Evolutionary conservation across 139 green algal genomes (phyloP), one percentile per base, ranked within the genome.

Genomic region (Chara braunii): DNA sequence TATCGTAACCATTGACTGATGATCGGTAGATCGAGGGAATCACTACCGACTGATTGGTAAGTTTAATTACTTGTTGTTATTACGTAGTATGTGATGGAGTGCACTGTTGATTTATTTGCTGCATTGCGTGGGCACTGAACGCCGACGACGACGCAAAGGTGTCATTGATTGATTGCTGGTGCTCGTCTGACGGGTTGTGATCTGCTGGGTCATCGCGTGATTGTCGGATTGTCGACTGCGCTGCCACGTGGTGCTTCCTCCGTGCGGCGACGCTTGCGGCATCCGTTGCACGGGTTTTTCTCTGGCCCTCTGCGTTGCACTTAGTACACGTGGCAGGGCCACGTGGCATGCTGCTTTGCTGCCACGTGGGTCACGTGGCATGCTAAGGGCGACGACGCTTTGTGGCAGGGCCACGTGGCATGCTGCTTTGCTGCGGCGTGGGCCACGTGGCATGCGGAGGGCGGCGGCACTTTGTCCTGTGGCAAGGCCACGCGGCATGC

Each of bases 181-280:
- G n/a, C n/a, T 18, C 18, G 18, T 48, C n/a, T 48, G 18, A 48
- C 40, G n/a, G 18, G 18, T 48, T 48, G 18, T 18, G 40, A 48
- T 48, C n/a, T 48, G n/a, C 40, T 26, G n/a, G n/a, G n/a, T 48
- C 40, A 48, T n/a, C n/a, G n/a, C 40, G 40, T 26, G n/a, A 48
- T 48, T 48, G 18, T 18, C n/a, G 18, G 40, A 18, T n/a, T 48
- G n/a, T 48, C n/a, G n/a, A 26, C n/a, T 48, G 40, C n/a, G n/a
- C n/a, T n/a, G n/a, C n/a, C n/a, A n/a, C n/a, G n/a, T n/a, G n/a
- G n/a, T n/a, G n/a, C n/a, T n/a, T n/a, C n/a, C n/a, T n/a, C n/a
- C n/a, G n/a, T n/a, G n/a, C n/a, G n/a, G n/a, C n/a, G n/a, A n/a
- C n/a, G n/a, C n/a, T n/a, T n/a, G n/a, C n/a, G n/a, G n/a, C n/a